Base-by-base conservation (phyloP, 768 basidiomycete species). In the Lactarius akahatsu region DNA sequence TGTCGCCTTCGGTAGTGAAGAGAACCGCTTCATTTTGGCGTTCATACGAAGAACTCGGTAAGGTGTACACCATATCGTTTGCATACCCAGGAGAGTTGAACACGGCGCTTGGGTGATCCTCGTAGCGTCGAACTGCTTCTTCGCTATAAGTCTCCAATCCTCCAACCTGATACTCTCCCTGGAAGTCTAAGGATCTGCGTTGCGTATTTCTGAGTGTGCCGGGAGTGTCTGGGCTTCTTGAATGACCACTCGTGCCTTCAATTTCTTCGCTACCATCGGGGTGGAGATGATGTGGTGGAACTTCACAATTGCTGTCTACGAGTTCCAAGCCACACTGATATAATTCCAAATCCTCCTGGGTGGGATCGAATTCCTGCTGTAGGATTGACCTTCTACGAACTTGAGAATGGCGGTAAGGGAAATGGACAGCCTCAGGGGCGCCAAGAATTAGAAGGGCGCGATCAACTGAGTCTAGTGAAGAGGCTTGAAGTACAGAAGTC, bases 401-500 rank as follows among this genome's bases (percentile, higher is more conserved):
- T 58, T 23, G 61, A 20, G 65, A 58, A 62, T 26, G 52, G 40
- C 10, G 47, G 28, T 36, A 38, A 18, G 50, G 52, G 40, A 11
- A 30, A 23, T 36, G 18, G 30, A 36, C n/a, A 30, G 38, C 38
- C 20, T 16, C 16, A 13, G 68, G 57, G 43, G 54, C 13, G 3
- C 56, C 52, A 5, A 45, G 62, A 59, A 59, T 15, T 40, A n/a
- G 61, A 32, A 60, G n/a, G 18, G 58, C 66, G 6, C 43, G 52
- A 28, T 67, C 66, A 8, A 63, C 57, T 4, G 52, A 63, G 34
- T 63, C 66, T 1, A 60, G 62, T 32, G 66, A 67, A 67, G 62
- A 56, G 45, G 62, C 16, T 28, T 56, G 62, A 18, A 30, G 26
- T 26, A 40, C 16, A 18, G 62, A 56, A 60, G 55, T 3, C 13